Evolutionary conservation across 805 yeast genomes (phyloP), one percentile per base, ranked within the genome.

Genomic region (Wickerhamomyces kurtzmanii): DNA sequence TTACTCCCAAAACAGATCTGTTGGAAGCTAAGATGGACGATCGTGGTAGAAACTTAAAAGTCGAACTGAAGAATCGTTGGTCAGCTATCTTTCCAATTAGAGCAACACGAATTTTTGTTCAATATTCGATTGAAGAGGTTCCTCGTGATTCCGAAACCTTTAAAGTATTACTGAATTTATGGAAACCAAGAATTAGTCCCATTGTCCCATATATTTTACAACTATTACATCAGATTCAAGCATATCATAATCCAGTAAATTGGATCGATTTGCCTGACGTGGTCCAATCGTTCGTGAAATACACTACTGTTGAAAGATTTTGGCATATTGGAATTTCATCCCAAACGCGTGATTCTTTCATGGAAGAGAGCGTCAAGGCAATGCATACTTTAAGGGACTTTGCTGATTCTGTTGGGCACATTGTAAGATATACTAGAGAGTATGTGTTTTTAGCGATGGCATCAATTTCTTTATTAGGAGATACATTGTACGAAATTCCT

Each of bases 241-340:
- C 95, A 0, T 91, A 87, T 46, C 96, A 86, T 50, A 83, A 91
- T 45, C 95, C 97, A 0, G 79, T 65, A 9, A 89, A 89, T 51
- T 89, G 98, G 97, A 62, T 62, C 10, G 82, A 73, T 22, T 61
- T 91, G 27, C 97, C 98, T 0, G 68, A 68, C 3, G 93, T 85
- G 31, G 97, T 91, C 1, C 95, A 84, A 50, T 66, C 89, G 2
- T 89, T 93, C 60, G 95, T 89, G n/a, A 70, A 71, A 38, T 79
- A 84, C 43, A 79, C 93, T 34, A 80, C 93, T 27, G 75, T 78
- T 49, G 99, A 91, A 57, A 65, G 97, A 44, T 91, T 91, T 51
- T 91, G 99, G 99, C 97, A 93, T 48, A 94, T 86, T 35, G 98
- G 98, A 12, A 93, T 94, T 14, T 83, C 96, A 1, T 81, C 83